Conservation (phyloP, 805 yeast species). For the Clavispora carvajalis region DNA sequence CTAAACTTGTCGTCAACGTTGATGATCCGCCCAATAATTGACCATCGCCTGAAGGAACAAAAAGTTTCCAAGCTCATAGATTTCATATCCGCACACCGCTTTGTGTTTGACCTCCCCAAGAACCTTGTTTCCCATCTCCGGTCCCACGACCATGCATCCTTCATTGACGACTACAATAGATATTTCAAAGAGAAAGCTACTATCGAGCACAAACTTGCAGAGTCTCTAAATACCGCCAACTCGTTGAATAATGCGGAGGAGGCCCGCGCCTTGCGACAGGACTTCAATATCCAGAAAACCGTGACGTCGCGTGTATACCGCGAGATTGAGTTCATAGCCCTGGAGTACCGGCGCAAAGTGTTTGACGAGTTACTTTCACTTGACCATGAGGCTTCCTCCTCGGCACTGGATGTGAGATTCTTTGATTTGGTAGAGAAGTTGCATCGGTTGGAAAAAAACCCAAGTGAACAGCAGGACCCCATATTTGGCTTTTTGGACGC, state of each 20-base stretch:
- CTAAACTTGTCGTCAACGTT: slow-evolving; percentile 32
- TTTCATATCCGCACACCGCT: slow-evolving; percentile 25
- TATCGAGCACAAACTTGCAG: slow-evolving; percentile 11
- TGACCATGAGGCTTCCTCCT: slow-evolving; percentile 26
- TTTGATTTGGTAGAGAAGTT: slow-evolving; percentile 36
- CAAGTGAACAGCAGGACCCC: slow-evolving; percentile 12
- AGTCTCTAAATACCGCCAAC: slow-evolving; percentile 6
- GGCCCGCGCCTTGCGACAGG: slow-evolving; percentile 18
- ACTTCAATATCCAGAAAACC: slow-evolving; percentile 23
- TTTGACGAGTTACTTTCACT: slow-evolving; percentile 34
- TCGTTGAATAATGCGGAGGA: slow-evolving; percentile 4
- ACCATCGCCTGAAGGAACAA: slow-evolving; percentile 30
- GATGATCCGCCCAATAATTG: slow-evolving; percentile 38
- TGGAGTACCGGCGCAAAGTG: slow-evolving; percentile 29
- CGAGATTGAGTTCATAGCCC: slow-evolving; percentile 30
- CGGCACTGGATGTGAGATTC: slow-evolving; percentile 26
- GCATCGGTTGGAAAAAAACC: slow-evolving; percentile 25
- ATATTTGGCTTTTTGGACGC: slow-evolving; percentile 31
- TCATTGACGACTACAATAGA: slow-evolving; percentile 30
- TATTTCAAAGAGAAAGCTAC: slow-evolving; percentile 23
- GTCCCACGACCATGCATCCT: slow-evolving; percentile 28
- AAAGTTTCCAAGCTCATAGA: slow-evolving; percentile 32
- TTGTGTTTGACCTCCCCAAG: slow-evolving; percentile 34
- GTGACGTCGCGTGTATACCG: slow-evolving; percentile 25
- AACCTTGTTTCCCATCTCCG: slow-evolving; percentile 24